Evolutionary conservation across 805 yeast species (phyloP).

Genomic region (Torulaspora maleeae): DNA sequence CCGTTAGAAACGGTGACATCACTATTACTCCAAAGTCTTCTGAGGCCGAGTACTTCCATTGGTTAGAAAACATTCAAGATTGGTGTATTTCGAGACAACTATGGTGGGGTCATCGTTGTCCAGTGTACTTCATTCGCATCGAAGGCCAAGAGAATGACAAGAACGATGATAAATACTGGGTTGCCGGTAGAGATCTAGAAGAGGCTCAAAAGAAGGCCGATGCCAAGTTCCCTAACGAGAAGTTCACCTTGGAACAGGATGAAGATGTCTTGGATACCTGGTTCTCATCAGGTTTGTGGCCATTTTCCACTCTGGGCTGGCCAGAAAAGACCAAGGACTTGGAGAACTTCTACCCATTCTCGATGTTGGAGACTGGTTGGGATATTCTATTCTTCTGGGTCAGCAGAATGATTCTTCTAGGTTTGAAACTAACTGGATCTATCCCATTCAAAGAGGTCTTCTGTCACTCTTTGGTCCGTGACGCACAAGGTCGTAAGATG

Average conservation of each 20-base stretch:
- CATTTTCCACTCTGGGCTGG: constrained; percentile 95
- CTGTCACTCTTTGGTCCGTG: constrained; percentile 97
- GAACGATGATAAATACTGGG: constrained; percentile 72
- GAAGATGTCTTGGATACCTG: constrained; percentile 98
- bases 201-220: constrained; percentile 85
- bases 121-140: constrained; percentile 80
- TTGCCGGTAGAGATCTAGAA: constrained; percentile 76
- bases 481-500: constrained; percentile 99
- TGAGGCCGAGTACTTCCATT: constrained; percentile 87
- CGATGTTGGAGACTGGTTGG: constrained; percentile 98
- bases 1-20: constrained; percentile 76
- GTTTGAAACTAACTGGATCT: constrained; percentile 82
- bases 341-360: constrained; percentile 79
- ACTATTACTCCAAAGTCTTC: constrained; percentile 83
- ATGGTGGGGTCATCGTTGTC: constrained; percentile 99
- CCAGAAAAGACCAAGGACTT: constrained; percentile 74
- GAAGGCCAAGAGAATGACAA: constrained; percentile 65
- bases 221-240: constrained; percentile 62
- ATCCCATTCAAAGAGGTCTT: constrained; percentile 94
- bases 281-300: constrained; percentile 99
- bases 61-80: constrained; percentile 95
- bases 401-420: constrained; percentile 89
- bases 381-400: constrained; percentile 99
- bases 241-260: constrained; percentile 82
- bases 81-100: constrained; percentile 97